Percentiles rank a stretch among this genome's conserved stretches.
Evolutionary conservation across 495 filamentous ascomycete genomes (phyloP).

Genomic region (Trichoderma virens): DNA sequence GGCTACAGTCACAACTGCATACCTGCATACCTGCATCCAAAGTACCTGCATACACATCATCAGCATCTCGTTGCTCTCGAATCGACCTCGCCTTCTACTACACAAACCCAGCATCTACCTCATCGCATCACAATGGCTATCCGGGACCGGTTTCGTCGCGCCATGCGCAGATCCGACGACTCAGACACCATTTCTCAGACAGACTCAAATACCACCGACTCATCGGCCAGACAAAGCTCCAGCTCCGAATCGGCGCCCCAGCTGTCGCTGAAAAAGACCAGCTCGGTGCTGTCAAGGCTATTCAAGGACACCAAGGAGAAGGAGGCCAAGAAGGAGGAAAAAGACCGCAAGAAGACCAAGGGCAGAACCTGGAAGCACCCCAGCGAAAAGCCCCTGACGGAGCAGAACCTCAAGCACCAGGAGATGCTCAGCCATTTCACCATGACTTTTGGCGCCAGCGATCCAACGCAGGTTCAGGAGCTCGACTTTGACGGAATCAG

Average conservation of each 20-base stretch:
- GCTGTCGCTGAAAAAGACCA: neutral
- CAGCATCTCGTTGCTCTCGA: neutral
- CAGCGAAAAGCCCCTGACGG: conserved; percentile 13
- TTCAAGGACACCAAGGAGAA: conserved; percentile 10
- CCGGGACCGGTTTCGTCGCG: conserved; percentile 8
- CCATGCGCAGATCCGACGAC: conserved; percentile 9
- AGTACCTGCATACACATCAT: no score
- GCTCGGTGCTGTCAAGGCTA: neutral
- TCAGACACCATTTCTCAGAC: conserved; percentile 11
- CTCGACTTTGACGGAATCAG: neutral
- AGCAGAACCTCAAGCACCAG: conserved; percentile 19
- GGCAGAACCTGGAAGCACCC: conserved; percentile 9
- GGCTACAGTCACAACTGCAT: neutral
- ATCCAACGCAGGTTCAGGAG: neutral
- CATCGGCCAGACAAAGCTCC: conserved; percentile 5
- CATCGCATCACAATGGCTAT: conserved; percentile 10
- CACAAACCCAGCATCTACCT: neutral
- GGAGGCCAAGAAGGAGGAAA: neutral
- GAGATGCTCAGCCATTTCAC: conserved; percentile 18
- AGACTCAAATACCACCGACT: neutral
- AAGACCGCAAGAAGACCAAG: conserved; percentile 3
- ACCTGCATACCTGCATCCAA: no score
- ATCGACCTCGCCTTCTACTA: neutral
- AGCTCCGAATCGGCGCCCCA: neutral
- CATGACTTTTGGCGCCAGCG: conserved; percentile 16